Conservation (phyloP, 192 early-diverging fungal species). For the Allomyces javanicus region DNA sequence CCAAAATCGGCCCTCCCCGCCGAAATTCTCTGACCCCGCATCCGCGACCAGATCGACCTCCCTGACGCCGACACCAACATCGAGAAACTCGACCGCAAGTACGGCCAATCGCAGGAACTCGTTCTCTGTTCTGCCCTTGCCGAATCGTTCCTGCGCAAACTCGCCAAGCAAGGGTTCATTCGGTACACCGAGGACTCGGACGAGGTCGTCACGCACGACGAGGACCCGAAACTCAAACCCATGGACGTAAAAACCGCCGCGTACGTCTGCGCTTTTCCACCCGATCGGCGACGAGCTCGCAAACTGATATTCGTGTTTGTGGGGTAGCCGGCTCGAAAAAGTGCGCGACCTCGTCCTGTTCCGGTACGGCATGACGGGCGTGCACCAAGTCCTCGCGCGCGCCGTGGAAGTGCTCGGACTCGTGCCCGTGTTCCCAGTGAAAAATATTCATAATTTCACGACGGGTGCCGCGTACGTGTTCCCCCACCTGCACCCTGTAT, state of each 20-base stretch:
- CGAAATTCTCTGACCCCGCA: too few species aligned
- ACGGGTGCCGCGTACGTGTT: conserved; percentile 14
- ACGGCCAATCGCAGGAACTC: conserved; percentile 21
- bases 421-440: conserved; percentile 56
- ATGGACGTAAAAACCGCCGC: conserved; percentile 30
- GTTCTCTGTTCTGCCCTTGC: conserved; percentile 43
- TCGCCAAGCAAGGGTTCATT: conserved; percentile 34
- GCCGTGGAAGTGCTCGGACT: conserved; percentile 44
- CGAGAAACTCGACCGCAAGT: conserved; percentile 49
- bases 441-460: conserved; percentile 47
- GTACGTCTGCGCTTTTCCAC: conserved; percentile 5
- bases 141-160: conserved; percentile 40
- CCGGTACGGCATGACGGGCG: conserved; percentile 65
- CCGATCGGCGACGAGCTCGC: neutral
- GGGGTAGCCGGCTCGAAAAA: conserved; percentile 26
- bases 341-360: conserved; percentile 61
- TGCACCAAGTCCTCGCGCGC: conserved; percentile 41
- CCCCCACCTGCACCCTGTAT: neutral
- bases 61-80: conserved; percentile 69
- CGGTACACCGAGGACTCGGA: conserved; percentile 32
- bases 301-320: neutral
- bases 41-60: conserved; percentile 42
- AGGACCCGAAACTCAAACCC: conserved; percentile 23
- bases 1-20: too few species aligned
- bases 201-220: conserved; percentile 25